Evolutionary conservation across 345 rosid species (phyloP), one percentile per base, ranked within the genome.

Genomic region (Hibiscus syriacus): DNA sequence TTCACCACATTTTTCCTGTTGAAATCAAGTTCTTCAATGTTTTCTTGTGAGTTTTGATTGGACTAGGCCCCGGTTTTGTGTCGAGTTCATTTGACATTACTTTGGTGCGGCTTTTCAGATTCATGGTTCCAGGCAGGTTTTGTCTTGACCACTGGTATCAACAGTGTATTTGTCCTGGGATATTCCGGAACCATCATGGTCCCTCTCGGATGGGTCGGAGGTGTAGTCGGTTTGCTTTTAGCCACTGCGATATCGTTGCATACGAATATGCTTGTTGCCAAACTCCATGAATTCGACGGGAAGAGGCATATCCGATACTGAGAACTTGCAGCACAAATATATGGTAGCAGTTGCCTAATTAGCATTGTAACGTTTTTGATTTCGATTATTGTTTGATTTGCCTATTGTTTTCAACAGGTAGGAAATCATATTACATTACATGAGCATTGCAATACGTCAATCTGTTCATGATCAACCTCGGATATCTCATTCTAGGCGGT

Each of bases 121-220:
- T 90, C 98, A 72, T 93, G 97, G 97, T 72, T 84, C 70, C 99
- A 91, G 75, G 92, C 81, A 68, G 87, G 92, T 32, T 89, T 91
- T 49, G 86, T 93, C 23, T 80, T 93, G 58, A 87, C 97, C n/a
- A 89, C 94, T 0, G 88, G 95, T 16, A 63, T 91, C 71, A 93
- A 93, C 86, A 93, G 96, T 55, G 96, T 88, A 0, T 93, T 80
- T 78, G 92, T 91, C 67, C 76, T 93, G 77, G 99, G 99, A 64
- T 93, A 89, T 77, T 80, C 98, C 3, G 95, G 90, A 72, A 83
- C 95, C 2, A 68, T 93, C 2, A 89, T 91, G 97, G 96, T 89
- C 67, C 91, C 94, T 69, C 77, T 93, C 68, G 96, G 98, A 66
- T 90, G 98, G 98, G 48, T 72, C 34, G 78, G 79, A 61, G 98